Percentiles rank a stretch among this genome's conserved stretches.
phyloP scores from a whole-genome alignment of 2,329 filamentous ascomycete species.

The Talaromyces sp. region DNA sequence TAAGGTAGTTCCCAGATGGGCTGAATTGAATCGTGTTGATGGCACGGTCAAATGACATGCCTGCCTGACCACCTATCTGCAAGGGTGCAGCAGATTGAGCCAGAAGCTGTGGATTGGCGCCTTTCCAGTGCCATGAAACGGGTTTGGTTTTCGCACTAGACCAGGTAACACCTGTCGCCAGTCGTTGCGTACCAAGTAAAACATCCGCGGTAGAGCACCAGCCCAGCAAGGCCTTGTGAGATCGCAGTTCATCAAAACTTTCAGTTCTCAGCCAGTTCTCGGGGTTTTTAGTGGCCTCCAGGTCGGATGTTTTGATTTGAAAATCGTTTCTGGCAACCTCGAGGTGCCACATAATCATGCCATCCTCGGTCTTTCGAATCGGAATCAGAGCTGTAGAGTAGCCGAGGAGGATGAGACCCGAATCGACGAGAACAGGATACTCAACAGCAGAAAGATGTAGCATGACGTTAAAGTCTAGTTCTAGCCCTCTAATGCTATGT shows the following conservation, averaged over 20 bases:
- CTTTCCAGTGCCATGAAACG: conserved; percentile 10
- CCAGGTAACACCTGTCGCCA: not conserved
- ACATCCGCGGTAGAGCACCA: not conserved
- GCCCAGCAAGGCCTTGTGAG: not conserved
- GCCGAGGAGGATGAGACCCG: conserved; percentile 14
- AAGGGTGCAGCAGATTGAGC: conserved; percentile 5
- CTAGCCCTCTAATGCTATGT: not conserved
- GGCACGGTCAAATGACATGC: conserved; percentile 4
- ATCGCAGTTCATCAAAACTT: not conserved
- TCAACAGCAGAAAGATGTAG: conserved; percentile 13
- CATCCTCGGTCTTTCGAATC: conserved; percentile 6
- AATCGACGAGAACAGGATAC: conserved; percentile 10
- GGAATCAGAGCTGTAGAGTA: conserved; percentile 15
- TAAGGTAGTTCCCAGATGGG: conserved; percentile 7
- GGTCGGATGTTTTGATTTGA: conserved; percentile 7
- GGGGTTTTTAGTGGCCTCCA: not conserved
- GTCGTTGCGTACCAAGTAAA: not conserved
- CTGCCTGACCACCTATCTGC: conserved; percentile 3
- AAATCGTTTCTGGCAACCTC: conserved; percentile 5
- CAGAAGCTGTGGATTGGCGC: conserved; percentile 5
- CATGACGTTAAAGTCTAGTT: conserved; percentile 10
- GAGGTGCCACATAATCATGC: conserved; percentile 15
- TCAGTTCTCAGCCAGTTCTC: not conserved
- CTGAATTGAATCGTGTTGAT: conserved; percentile 5
- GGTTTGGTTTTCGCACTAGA: conserved; percentile 2